Percentiles rank a stretch among this genome's conserved stretches.
Evolutionary conservation across 2,329 filamentous ascomycete species (phyloP).

Genomic region (Phyllosticta paracitricarpa): DNA sequence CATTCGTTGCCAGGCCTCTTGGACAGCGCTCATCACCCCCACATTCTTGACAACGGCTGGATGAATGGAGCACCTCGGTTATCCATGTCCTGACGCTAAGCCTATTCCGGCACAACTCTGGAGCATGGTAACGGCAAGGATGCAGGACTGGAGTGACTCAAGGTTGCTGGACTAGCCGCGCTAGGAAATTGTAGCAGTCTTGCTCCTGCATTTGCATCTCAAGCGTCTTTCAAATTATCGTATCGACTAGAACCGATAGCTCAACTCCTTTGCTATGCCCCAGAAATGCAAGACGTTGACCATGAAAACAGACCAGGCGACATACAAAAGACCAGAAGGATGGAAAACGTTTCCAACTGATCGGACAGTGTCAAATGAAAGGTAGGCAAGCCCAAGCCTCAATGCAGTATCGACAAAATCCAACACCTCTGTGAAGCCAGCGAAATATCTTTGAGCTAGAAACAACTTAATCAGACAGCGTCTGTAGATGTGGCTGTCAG

Average conservation of each 20-base stretch:
- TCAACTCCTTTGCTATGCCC: constrained; percentile 5
- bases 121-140: background rate
- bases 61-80: constrained; percentile 9
- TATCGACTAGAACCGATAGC: background rate
- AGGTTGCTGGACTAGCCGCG: background rate
- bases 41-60: background rate
- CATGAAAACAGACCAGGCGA: background rate
- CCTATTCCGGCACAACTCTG: background rate
- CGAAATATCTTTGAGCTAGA: constrained; percentile 30
- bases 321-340: background rate
- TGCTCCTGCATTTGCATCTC: background rate
- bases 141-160: background rate
- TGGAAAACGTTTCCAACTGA: background rate
- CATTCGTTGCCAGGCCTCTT: background rate
- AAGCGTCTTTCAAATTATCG: background rate
- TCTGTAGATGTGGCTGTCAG: constrained; percentile 24
- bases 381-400: constrained; percentile 10
- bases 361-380: background rate
- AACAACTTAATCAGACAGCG: constrained; percentile 31
- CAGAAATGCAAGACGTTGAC: constrained; percentile 3
- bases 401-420: constrained; percentile 16
- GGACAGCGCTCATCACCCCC: background rate
- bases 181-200: background rate
- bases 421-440: constrained; percentile 28
- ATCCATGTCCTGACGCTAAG: constrained; percentile 3